These are phyloP conservation scores for Leptodontidium sp. DNA, from an alignment of 2,329 filamentous ascomycete genomes.

Conservation along the genomic window DNA sequence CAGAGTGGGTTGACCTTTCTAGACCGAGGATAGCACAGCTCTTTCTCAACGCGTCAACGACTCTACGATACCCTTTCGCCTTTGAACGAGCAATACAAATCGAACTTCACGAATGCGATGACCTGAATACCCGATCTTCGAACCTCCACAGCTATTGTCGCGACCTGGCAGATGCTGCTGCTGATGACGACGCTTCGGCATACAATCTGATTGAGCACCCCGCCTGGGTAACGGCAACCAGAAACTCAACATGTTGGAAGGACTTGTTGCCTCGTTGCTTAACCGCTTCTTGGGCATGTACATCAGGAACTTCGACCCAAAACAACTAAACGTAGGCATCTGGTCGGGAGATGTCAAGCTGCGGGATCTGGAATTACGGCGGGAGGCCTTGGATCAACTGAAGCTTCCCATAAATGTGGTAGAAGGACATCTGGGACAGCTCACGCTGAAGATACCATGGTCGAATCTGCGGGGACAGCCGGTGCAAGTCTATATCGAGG, in stretches of 20 bases:
- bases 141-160: conserved; percentile 17
- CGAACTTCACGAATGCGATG: conserved; percentile 31
- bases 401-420: conserved; percentile 96
- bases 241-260: conserved; percentile 85
- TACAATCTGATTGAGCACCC: conserved; percentile 50
- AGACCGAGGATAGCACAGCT: not conserved
- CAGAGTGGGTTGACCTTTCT: conserved; percentile 19
- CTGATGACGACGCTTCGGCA: conserved; percentile 34
- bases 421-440: conserved; percentile 89
- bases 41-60: conserved; percentile 20
- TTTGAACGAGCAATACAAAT: not conserved
- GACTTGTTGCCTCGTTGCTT: conserved; percentile 93
- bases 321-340: conserved; percentile 97
- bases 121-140: conserved; percentile 27
- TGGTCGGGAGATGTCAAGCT: conserved; percentile 99
- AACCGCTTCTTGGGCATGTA: conserved; percentile 99
- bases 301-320: conserved; percentile 98
- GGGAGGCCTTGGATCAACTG: conserved; percentile 96
- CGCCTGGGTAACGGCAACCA: conserved; percentile 77
- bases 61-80: conserved; percentile 10
- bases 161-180: conserved; percentile 35
- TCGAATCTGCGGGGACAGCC: conserved; percentile 95
- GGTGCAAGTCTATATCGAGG: conserved; percentile 93
- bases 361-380: conserved; percentile 87
- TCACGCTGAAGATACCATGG: conserved; percentile 96